Conservation (phyloP, 805 yeast species). For the Hanseniaspora pseudoguilliermondii region DNA sequence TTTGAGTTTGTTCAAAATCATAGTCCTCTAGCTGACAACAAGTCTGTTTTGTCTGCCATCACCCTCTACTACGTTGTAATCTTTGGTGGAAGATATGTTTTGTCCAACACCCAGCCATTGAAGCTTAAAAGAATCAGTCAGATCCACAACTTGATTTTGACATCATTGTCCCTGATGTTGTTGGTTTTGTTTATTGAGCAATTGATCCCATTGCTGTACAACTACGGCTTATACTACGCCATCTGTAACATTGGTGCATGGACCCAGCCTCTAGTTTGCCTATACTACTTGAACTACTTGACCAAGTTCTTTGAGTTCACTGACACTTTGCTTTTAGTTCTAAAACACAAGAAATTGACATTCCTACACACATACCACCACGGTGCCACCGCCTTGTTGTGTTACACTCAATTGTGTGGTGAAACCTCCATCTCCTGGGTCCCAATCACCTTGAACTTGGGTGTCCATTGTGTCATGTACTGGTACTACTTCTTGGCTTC, state of each 20-base stretch:
- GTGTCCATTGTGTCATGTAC: constrained; percentile 93
- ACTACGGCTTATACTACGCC: constrained; percentile 70
- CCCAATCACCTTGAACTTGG: constrained; percentile 75
- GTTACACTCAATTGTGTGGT: constrained; percentile 88
- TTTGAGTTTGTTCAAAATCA: constrained; percentile 55
- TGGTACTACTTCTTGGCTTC: constrained; percentile 92
- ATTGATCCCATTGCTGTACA: constrained; percentile 58
- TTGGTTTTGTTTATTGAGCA: constrained; percentile 71
- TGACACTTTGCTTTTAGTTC: constrained; percentile 83
- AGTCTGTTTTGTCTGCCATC: constrained; percentile 47
- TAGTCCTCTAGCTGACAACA: constrained; percentile 55
- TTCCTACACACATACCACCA: constrained; percentile 94
- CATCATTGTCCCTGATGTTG: constrained; percentile 52
- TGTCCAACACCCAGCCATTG: constrained; percentile 49
- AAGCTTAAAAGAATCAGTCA: constrained; percentile 69
- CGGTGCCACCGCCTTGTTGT: constrained; percentile 91
- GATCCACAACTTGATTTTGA: constrained; percentile 67
- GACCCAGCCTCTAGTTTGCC: constrained; percentile 68
- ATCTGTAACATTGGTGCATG: constrained; percentile 69
- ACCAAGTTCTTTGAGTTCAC: constrained; percentile 79
- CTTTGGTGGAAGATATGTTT: constrained; percentile 68
- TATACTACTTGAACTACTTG: constrained; percentile 84
- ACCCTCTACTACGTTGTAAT: constrained; percentile 63
- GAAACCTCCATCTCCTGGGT: constrained; percentile 90
- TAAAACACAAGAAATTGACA: constrained; percentile 81